Base-by-base conservation (phyloP, 108 stramenopile species). In the Discostella pseudostelligera region DNA sequence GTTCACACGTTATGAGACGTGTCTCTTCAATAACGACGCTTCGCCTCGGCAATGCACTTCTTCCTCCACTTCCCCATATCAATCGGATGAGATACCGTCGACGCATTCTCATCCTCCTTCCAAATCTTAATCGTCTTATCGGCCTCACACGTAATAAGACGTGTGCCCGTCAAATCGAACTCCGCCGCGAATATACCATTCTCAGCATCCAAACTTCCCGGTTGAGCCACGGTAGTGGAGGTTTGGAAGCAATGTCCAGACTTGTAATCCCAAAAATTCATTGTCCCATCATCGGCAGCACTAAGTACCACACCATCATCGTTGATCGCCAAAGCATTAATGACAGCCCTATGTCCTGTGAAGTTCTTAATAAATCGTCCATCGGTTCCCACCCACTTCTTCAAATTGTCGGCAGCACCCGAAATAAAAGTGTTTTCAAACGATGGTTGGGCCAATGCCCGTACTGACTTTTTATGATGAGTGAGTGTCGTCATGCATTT, bases 91-190 rank as follows among this genome's bases (percentile, higher is more conserved):
- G 87, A 82, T 53, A 96, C 68, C 39, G 94, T 93, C 1, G 93
- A 95, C 0, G 99, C 97, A 4, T 86, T 78, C 19, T 87, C 81
- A 57, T 98, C 96, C 70, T 96, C 92, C 62, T 95, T 96, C 97
- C 97, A 99, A 54, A 99, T 97, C 76, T 99, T 99, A 70, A 99
- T 87, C 1, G 95, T 94, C 82, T 99, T 99, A 78, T 99, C 99
- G 1, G 98, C 97, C 74, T 98, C 99, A 39, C 97, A 93, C 14
- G 98, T 98, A 44, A 99, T 83, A 13, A 99, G 78, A 14, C 99
- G 83, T 20, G 95, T 96, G 9, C 99, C 99, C 7, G 97, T 96
- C n/a, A 87, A 72, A 81, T 99, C 99, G 72, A 99, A 99, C 17
- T 83, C 74, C 2, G 84, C 65, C 12, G 93, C 90, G 67, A 90